Conservation (phyloP, 176 grass and related monocot genomes). For the Microstegium vimineum region DNA sequence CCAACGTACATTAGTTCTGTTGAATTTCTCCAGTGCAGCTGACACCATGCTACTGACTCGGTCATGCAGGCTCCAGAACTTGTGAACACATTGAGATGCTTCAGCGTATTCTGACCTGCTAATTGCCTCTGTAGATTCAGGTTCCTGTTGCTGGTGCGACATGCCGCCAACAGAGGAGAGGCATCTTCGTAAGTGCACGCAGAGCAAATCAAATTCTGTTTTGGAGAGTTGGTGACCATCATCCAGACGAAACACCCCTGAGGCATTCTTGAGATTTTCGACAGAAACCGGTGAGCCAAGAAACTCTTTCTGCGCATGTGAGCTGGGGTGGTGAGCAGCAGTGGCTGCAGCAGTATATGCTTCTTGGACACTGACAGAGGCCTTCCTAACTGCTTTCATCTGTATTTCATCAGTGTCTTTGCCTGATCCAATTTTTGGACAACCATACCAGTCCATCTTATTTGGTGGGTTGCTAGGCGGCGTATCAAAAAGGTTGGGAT, state of each 20-base stretch:
- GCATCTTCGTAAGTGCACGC: too few species aligned
- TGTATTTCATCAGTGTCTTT: background rate
- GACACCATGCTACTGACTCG: too few species aligned
- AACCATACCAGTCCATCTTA: background rate
- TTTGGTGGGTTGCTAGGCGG: fast-evolving
- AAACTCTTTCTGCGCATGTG: background rate
- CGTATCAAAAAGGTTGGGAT: background rate
- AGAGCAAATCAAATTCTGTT: too few species aligned
- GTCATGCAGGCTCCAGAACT: too few species aligned
- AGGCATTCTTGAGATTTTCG: background rate
- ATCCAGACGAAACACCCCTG: background rate
- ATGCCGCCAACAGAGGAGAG: background rate
- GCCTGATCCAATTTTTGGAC: background rate
- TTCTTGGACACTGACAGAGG: background rate
- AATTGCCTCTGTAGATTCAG: too few species aligned
- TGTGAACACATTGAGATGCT: too few species aligned
- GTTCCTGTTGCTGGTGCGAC: too few species aligned
- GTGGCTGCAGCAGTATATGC: background rate
- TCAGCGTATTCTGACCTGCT: too few species aligned
- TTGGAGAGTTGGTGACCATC: background rate
- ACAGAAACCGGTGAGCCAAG: background rate
- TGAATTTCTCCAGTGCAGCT: too few species aligned
- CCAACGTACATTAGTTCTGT: too few species aligned
- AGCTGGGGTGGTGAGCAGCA: background rate
- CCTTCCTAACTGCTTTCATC: background rate